A percentile compares a stretch with the other conserved stretches of the same genome.
Conservation (phyloP, 306 rosid genomes). For the Benincasa hispida region DNA sequence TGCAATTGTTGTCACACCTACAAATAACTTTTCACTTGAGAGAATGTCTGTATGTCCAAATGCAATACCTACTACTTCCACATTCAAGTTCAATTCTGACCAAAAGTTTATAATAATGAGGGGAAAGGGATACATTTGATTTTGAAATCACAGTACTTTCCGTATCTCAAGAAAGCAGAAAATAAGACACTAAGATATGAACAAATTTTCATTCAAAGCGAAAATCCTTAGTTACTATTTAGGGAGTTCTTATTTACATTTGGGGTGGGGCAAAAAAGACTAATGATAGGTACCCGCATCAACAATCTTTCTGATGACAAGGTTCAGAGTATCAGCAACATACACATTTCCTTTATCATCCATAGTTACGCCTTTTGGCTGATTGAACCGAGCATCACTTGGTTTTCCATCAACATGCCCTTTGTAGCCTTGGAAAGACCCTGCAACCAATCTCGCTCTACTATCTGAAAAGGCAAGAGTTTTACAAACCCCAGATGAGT, state of each 20-base stretch:
- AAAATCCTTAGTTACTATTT: neutral
- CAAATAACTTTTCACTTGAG: constrained; percentile 12
- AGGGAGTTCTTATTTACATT: neutral
- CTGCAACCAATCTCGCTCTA: constrained; percentile 93
- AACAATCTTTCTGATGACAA: constrained; percentile 90
- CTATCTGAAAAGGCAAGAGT: constrained; percentile 45
- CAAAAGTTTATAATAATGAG: neutral
- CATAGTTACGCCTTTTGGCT: constrained; percentile 83
- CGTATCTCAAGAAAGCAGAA: neutral
- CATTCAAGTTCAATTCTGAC: neutral
- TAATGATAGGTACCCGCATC: constrained; percentile 57
- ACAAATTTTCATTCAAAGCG: neutral
- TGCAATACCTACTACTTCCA: neutral
- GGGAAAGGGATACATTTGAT: neutral
- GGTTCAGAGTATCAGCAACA: constrained; percentile 88
- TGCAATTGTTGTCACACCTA: constrained; percentile 97
- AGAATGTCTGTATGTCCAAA: constrained; percentile 7
- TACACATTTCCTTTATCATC: constrained; percentile 95
- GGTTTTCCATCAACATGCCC: constrained; percentile 96
- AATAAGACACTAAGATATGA: neutral
- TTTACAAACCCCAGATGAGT: constrained; percentile 1
- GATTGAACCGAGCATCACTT: constrained; percentile 87
- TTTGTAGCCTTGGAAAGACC: constrained; percentile 88
- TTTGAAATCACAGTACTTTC: neutral
- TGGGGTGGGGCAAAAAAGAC: constrained; percentile 3